Evolutionary conservation across 805 yeast species (phyloP).

Genomic region (Kluyveromyces wickerhamii): DNA sequence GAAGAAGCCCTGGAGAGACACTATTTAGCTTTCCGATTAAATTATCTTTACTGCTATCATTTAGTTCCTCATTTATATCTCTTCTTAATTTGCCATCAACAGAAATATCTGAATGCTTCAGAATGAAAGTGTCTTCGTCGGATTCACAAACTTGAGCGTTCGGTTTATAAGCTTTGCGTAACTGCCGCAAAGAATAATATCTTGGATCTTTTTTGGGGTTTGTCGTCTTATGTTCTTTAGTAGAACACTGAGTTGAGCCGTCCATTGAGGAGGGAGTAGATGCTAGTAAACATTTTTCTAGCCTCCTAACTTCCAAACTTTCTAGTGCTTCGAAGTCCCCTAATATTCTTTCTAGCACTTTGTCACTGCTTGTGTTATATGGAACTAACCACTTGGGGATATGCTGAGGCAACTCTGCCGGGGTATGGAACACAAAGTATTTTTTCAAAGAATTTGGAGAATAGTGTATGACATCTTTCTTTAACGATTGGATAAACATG

Average conservation of each 20-base stretch:
- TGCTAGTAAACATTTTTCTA: slow-evolving; percentile 20
- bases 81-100: slow-evolving; percentile 8
- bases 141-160: slow-evolving; percentile 11
- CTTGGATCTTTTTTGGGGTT: slow-evolving; percentile 2
- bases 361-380: slow-evolving; percentile 12
- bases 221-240: not conserved
- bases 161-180: slow-evolving; percentile 8
- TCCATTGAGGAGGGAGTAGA: not conserved
- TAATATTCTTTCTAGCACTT: slow-evolving; percentile 24
- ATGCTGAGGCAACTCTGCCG: slow-evolving; percentile 13
- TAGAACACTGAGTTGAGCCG: not conserved
- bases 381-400: slow-evolving; percentile 30
- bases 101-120: slow-evolving; percentile 3
- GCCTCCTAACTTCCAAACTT: slow-evolving; percentile 25
- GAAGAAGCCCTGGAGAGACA: slow-evolving; percentile 1
- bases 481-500: slow-evolving; percentile 26
- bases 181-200: slow-evolving; percentile 8
- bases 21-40: slow-evolving; percentile 4
- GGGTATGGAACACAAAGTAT: slow-evolving; percentile 24
- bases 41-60: slow-evolving; percentile 8
- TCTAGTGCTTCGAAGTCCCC: slow-evolving; percentile 31
- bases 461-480: slow-evolving; percentile 26
- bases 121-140: slow-evolving; percentile 10
- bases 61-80: slow-evolving; percentile 10
- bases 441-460: slow-evolving; percentile 27